phyloP scores from a whole-genome alignment of 495 filamentous ascomycete species.

The Pyrenula aspistea region DNA sequence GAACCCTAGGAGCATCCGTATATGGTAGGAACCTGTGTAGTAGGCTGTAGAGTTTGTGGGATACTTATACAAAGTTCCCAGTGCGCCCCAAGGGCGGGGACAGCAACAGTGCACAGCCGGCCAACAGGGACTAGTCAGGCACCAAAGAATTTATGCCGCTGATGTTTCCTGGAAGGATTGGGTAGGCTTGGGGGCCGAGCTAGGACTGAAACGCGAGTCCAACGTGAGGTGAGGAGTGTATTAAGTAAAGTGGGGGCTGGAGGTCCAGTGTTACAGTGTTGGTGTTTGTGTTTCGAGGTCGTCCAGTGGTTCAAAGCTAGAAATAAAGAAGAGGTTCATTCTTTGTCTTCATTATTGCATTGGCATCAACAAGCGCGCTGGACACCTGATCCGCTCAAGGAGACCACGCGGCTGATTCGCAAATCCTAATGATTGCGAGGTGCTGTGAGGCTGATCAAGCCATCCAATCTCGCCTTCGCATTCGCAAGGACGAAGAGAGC shows the following conservation, averaged over 20 bases:
- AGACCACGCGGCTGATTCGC: too few species aligned
- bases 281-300: background rate
- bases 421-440: too few species aligned
- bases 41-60: background rate
- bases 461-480: background rate
- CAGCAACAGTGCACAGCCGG: background rate
- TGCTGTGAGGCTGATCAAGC: background rate
- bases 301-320: background rate
- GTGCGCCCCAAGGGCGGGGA: background rate
- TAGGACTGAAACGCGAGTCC: background rate
- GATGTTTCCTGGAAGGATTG: background rate
- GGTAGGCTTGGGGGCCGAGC: background rate
- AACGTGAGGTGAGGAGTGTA: background rate
- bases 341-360: background rate
- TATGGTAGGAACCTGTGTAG: background rate
- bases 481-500: too few species aligned
- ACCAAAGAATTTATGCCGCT: background rate
- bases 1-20: too few species aligned
- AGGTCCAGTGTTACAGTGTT: background rate
- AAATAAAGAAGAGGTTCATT: background rate
- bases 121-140: background rate
- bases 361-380: too few species aligned
- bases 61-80: background rate
- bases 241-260: background rate
- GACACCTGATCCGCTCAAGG: too few species aligned